Evolutionary conservation across 2,329 filamentous ascomycete species (phyloP), one percentile per base, ranked within the genome.

Genomic region (Sporothrix phasma): DNA sequence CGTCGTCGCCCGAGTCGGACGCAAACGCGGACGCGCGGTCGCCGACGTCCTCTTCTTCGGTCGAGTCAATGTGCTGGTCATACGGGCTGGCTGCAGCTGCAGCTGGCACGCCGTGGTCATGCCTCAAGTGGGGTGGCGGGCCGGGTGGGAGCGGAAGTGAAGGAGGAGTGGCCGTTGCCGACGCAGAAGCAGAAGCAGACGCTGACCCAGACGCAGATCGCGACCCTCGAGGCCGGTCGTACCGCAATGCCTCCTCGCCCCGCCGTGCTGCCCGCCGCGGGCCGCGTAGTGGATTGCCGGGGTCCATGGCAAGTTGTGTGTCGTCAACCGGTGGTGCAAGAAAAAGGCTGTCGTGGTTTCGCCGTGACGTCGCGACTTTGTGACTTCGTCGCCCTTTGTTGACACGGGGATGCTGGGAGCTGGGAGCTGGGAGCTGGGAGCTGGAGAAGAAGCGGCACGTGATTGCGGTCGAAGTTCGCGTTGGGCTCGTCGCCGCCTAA

Each of bases 381-480:
- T n/a, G n/a, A n/a, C n/a, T n/a, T n/a, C n/a, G n/a, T n/a, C n/a
- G n/a, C n/a, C n/a, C n/a, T 51, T 51, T 39, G 31, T 56, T 56
- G 19, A 54, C n/a, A n/a, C 24, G 49, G 49, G 49, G 49, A 51
- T 37, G 49, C 29, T 37, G 29, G 29, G 17, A n/a, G 15, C 15
- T 47, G 5, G 26, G 11, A 19, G 24, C 11, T 29, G 13, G 4
- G 31, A n/a, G 15, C 15, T 47, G 5, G 26, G 11, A 19, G 24
- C 11, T 29, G 13, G 4, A 19, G 31, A n/a, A n/a, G n/a, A 13
- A 56, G 51, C 31, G 37, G 24, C 68, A 69, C 68, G 68, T 69
- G 68, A 66, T 53, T 19, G 29, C 66, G 66, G 51, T 51, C 61
- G 51, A 31, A 13, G 68, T 68, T 69, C 67, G 67, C 67, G 67